Conservation (phyloP, 2,329 filamentous ascomycete species). For the Exophiala dermatitidis region DNA sequence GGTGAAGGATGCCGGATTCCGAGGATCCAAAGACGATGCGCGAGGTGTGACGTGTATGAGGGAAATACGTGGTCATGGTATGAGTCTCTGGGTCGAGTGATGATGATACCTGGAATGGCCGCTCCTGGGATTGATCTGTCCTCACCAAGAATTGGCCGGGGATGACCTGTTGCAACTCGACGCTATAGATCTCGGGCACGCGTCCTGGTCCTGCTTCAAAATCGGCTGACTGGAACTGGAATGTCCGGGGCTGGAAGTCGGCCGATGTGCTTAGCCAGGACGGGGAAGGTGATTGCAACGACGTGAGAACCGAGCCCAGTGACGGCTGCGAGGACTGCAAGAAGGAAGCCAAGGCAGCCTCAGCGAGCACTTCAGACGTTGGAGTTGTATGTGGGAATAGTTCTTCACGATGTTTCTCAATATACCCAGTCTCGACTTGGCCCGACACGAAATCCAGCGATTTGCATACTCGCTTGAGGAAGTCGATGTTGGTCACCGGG, state of each 20-base stretch:
- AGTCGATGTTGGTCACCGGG: slow-evolving; percentile 91
- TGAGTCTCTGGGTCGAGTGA: slow-evolving; percentile 41
- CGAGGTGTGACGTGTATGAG: slow-evolving; percentile 68
- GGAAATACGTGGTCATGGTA: slow-evolving; percentile 67
- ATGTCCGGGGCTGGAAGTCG: slow-evolving; percentile 26
- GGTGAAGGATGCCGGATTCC: slow-evolving; percentile 49
- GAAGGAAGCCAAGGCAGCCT: slow-evolving; percentile 74
- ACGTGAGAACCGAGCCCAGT: background rate
- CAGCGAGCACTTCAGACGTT: slow-evolving; percentile 68
- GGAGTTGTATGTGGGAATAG: slow-evolving; percentile 62
- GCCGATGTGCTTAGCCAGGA: slow-evolving; percentile 24
- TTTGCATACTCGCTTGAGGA: slow-evolving; percentile 78
- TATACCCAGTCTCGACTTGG: slow-evolving; percentile 92
- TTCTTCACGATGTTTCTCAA: slow-evolving; percentile 75
- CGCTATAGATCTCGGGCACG: slow-evolving; percentile 27
- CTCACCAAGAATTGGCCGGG: slow-evolving; percentile 45
- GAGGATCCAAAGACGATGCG: slow-evolving; percentile 54
- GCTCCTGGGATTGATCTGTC: slow-evolving; percentile 33
- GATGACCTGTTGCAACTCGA: slow-evolving; percentile 47
- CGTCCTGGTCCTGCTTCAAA: slow-evolving; percentile 22
- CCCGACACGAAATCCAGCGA: slow-evolving; percentile 76
- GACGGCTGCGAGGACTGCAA: slow-evolving; percentile 29
- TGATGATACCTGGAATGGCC: slow-evolving; percentile 42
- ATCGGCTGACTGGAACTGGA: slow-evolving; percentile 23
- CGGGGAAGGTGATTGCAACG: slow-evolving; percentile 3